phyloP scores from a whole-genome alignment of 345 rosid species.

The Salix udensis region DNA sequence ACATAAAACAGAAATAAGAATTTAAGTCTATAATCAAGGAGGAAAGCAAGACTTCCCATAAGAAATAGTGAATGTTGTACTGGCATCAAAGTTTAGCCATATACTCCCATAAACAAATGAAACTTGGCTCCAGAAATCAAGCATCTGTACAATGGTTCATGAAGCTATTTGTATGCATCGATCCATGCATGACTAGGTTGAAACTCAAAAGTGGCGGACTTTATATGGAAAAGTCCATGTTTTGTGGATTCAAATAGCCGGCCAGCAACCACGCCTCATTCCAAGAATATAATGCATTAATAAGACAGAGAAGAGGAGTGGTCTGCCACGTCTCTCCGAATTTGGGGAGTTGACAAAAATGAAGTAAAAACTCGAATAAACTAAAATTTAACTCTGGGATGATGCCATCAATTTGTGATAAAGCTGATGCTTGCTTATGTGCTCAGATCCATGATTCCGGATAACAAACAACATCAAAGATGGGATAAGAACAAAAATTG shows the following conservation, averaged over 20 bases:
- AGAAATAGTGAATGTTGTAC: neutral
- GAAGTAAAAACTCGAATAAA: neutral
- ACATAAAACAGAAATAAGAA: neutral
- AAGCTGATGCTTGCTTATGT: neutral
- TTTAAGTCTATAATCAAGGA: neutral
- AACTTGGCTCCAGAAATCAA: neutral
- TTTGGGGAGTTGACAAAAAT: neutral
- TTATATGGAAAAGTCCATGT: neutral
- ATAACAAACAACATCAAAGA: neutral
- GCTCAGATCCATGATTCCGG: neutral
- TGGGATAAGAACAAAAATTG: neutral
- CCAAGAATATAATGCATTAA: neutral
- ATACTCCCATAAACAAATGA: neutral
- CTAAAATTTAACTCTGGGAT: neutral
- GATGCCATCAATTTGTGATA: neutral
- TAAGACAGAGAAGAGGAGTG: neutral
- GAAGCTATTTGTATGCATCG: neutral
- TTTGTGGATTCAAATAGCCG: neutral
- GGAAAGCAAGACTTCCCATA: neutral
- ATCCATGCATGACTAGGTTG: neutral
- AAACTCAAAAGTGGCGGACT: neutral
- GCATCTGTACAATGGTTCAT: neutral
- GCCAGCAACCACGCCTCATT: neutral
- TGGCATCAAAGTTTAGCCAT: neutral
- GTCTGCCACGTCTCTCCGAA: neutral